These are phyloP conservation scores for Leishmania mexicana DNA, from an alignment of 208 protist species.

Conservation along the genomic window DNA sequence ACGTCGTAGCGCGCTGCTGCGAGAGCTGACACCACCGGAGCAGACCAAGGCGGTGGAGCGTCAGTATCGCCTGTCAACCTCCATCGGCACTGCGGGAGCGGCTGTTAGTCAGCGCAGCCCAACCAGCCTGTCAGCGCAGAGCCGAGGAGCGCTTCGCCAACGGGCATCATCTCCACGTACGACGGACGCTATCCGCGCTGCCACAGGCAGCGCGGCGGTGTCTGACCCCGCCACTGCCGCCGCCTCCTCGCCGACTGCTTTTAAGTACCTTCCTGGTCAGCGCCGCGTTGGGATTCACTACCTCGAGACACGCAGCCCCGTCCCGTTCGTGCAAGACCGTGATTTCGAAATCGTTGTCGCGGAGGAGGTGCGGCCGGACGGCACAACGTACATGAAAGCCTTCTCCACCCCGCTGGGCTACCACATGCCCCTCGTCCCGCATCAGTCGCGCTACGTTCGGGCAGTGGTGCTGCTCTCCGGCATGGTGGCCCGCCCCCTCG, in stretches of 20 bases:
- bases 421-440: conserved; percentile 53
- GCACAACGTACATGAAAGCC: conserved; percentile 67
- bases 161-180: background rate
- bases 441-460: conserved; percentile 70
- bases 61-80: background rate
- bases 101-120: background rate
- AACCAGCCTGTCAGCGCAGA: conserved; percentile 10
- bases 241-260: conserved; percentile 6
- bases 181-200: background rate
- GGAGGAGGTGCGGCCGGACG: conserved; percentile 57
- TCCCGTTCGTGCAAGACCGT: conserved; percentile 66
- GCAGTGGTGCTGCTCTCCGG: conserved; percentile 66
- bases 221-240: background rate
- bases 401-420: conserved; percentile 70
- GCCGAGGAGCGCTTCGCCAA: conserved; percentile 1
- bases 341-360: conserved; percentile 82
- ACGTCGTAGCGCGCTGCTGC: conserved; percentile 45
- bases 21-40: conserved; percentile 34
- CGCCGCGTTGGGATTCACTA: conserved; percentile 74
- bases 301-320: conserved; percentile 59
- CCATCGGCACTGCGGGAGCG: conserved; percentile 6
- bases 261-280: conserved; percentile 50
- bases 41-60: background rate
- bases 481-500: conserved; percentile 54
- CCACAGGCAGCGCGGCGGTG: background rate